phyloP scores from a whole-genome alignment of 179 eudicot genomes.

The Carnegiea gigantea region DNA sequence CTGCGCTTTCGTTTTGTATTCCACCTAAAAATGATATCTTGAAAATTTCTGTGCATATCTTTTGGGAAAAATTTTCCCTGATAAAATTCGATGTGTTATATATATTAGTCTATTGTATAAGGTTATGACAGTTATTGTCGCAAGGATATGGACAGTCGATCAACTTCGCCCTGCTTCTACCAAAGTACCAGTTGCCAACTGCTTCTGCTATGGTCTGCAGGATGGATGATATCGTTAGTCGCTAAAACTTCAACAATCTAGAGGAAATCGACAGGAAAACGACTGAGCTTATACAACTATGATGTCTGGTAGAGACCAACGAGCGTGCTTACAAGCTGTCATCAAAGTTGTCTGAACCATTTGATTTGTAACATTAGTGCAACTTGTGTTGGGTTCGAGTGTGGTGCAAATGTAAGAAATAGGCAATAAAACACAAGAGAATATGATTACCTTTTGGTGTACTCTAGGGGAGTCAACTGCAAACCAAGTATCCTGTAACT shows the following conservation, averaged over 20 bases:
- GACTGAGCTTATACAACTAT: no score
- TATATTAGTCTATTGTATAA: slow-evolving; percentile 27
- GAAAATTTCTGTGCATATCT: neutral
- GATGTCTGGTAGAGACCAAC: no score
- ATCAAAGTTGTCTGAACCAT: no score
- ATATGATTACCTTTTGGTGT: slow-evolving; percentile 58
- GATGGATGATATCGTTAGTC: neutral
- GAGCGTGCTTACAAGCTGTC: no score
- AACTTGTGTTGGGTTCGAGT: no score
- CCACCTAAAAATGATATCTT: no score
- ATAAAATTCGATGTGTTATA: neutral
- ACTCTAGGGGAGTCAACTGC: slow-evolving; percentile 73
- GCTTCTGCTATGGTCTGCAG: slow-evolving; percentile 85
- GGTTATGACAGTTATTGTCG: slow-evolving; percentile 65
- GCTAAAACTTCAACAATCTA: neutral
- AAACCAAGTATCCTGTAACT: slow-evolving; percentile 80
- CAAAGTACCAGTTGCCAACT: slow-evolving; percentile 91
- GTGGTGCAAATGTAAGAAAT: neutral
- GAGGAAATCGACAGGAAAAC: no score
- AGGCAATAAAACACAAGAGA: neutral
- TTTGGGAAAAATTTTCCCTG: neutral
- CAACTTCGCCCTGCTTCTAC: slow-evolving; percentile 53
- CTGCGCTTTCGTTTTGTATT: neutral
- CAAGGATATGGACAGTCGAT: slow-evolving; percentile 78
- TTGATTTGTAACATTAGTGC: no score